Conservation (phyloP, 2,329 filamentous ascomycete genomes). For the Paraphaeosphaeria minitans region DNA sequence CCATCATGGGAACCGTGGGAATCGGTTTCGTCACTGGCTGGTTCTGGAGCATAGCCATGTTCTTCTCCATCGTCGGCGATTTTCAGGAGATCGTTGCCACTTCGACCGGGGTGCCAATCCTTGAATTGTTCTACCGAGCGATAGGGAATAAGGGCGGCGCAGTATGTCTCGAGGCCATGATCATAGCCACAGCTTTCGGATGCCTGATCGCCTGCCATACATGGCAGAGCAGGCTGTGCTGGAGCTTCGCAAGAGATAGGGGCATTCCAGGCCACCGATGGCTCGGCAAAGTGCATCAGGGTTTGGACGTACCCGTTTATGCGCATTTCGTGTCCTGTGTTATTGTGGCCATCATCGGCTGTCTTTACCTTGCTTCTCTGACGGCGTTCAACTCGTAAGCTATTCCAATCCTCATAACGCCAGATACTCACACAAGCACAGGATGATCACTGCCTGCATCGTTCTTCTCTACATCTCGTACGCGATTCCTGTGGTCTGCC, state of each 20-base stretch:
- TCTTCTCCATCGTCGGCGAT: slow-evolving; percentile 57
- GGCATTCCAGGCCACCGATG: slow-evolving; percentile 53
- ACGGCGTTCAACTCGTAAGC: slow-evolving; percentile 51
- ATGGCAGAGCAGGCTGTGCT: slow-evolving; percentile 58
- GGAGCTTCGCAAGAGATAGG: slow-evolving; percentile 59
- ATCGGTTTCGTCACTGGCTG: slow-evolving; percentile 58
- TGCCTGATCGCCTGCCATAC: slow-evolving; percentile 56
- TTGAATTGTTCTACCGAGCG: slow-evolving; percentile 55
- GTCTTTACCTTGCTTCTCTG: slow-evolving; percentile 51
- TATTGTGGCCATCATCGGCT: slow-evolving; percentile 53
- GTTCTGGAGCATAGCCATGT: slow-evolving; percentile 56
- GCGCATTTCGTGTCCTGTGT: slow-evolving; percentile 52
- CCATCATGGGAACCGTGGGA: slow-evolving; percentile 55
- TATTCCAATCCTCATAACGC: neutral
- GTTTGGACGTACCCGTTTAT: slow-evolving; percentile 52
- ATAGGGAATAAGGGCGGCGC: slow-evolving; percentile 51
- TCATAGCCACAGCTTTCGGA: slow-evolving; percentile 55
- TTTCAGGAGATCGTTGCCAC: slow-evolving; percentile 49
- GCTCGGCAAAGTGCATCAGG: slow-evolving; percentile 48
- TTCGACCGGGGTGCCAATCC: slow-evolving; percentile 53
- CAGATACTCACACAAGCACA: slow-evolving; percentile 17
- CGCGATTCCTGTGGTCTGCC: slow-evolving; percentile 52
- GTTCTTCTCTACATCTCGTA: slow-evolving; percentile 48
- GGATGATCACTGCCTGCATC: slow-evolving; percentile 52
- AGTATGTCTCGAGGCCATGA: slow-evolving; percentile 53